Percentiles rank a stretch among this genome's conserved stretches.
Conservation (phyloP, 768 basidiomycete species). For the Vishniacozyma victoriae region DNA sequence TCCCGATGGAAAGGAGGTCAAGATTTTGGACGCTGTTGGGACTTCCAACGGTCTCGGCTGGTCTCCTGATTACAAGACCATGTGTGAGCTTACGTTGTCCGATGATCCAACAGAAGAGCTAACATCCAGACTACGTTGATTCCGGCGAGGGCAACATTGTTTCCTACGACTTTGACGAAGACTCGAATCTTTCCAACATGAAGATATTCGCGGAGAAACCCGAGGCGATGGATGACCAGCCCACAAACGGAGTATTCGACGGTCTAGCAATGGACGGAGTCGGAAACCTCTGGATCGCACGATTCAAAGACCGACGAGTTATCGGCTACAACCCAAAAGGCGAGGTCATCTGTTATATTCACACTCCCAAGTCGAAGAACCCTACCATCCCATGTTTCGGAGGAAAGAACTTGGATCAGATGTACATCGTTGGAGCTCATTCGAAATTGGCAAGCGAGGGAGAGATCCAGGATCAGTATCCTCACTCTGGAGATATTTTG, state of each 20-base stretch:
- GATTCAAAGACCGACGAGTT: conserved; percentile 37
- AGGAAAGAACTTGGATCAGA: conserved; percentile 29
- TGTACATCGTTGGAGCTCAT: conserved; percentile 33
- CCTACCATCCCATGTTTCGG: conserved; percentile 39
- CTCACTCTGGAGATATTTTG: conserved; percentile 29
- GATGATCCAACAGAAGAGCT: conserved; percentile 1
- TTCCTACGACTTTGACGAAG: conserved; percentile 27
- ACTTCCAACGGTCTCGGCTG: conserved; percentile 41
- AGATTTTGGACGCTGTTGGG: conserved; percentile 27
- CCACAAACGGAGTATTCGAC: conserved; percentile 31
- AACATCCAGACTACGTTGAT: conserved; percentile 40
- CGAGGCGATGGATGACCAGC: conserved; percentile 10
- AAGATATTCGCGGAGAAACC: conserved; percentile 18
- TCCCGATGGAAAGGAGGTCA: conserved; percentile 28
- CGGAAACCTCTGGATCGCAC: conserved; percentile 41
- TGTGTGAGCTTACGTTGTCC: conserved; percentile 27
- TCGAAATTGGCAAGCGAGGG: conserved; percentile 16
- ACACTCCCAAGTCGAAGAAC: conserved; percentile 9
- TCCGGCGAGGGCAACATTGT: conserved; percentile 23
- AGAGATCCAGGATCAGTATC: conserved; percentile 15
- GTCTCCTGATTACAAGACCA: conserved; percentile 33
- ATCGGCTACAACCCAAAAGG: conserved; percentile 35
- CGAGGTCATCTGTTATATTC: conserved; percentile 25
- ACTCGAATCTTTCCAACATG: conserved; percentile 18
- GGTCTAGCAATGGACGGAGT: conserved; percentile 37